Evolutionary conservation across 208 protist species (phyloP).

Genomic region (Leishmania tarentolae): DNA sequence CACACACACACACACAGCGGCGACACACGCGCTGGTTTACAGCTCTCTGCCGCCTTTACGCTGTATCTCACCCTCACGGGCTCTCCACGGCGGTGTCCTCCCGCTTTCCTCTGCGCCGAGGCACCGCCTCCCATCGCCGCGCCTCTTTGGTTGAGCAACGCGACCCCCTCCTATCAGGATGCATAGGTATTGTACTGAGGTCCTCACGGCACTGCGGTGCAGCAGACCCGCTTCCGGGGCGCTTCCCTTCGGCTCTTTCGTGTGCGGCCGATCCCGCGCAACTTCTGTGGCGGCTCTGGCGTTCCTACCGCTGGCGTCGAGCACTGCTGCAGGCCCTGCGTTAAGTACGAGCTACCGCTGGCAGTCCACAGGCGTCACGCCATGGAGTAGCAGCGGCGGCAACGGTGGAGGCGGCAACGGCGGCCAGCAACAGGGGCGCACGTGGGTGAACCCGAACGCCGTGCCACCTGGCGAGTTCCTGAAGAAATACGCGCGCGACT

Average conservation of each 20-base stretch:
- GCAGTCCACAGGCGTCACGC: conserved; percentile 44
- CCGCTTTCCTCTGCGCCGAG: neutral
- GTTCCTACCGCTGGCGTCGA: neutral
- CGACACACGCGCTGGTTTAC: neutral
- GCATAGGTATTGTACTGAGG: conserved; percentile 8
- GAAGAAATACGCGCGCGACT: conserved; percentile 96
- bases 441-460: conserved; percentile 89
- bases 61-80: too few species aligned
- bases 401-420: conserved; percentile 21
- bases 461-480: conserved; percentile 91
- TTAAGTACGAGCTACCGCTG: conserved; percentile 7
- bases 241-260: neutral
- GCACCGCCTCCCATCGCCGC: neutral
- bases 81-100: neutral
- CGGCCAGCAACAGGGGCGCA: conserved; percentile 65
- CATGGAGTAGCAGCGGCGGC: conserved; percentile 46
- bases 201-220: conserved; percentile 9
- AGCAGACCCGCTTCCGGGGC: neutral
- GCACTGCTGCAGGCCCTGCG: neutral
- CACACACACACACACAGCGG: conserved; percentile 5
- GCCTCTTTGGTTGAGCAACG: neutral
- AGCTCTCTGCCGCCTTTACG: too few species aligned
- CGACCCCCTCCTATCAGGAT: conserved; percentile 7
- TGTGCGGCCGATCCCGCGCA: neutral
- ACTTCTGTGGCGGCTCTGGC: neutral